Base-by-base conservation (phyloP, 148 eudicot species). In the Arbutus unedo region DNA sequence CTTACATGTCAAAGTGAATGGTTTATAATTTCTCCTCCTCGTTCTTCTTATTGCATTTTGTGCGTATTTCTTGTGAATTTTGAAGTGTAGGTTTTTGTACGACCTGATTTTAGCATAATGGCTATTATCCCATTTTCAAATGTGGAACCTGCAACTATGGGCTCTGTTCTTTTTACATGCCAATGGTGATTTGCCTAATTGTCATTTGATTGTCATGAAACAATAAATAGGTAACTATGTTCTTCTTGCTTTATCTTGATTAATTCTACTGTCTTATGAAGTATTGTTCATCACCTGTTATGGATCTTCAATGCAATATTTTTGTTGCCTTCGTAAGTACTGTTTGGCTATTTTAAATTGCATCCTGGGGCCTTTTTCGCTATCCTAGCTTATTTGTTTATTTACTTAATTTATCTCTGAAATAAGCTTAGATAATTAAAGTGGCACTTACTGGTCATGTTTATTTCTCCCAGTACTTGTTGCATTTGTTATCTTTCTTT, bases 21-120 rank as follows among this genome's bases (percentile, higher is more conserved):
- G 57, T 89, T 91, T 72, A 90, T 89, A 68, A 87, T 89, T 62
- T 91, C 92, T 47, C 86, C 89, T 41, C 85, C 91, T 49, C 90
- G 80, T 41, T 79, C 86, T 67, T 83, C 89, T 41, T 70, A 41
- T 47, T 70, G 44, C 38, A 1, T 31, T 31, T n/a, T 55, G n/a
- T 57, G 38, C 38, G 1, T 1, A 31, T 60, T 25, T 60, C 67
- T 60, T 60, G 67, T 60, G 67, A 21, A n/a, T 60, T 59, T 60
- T 60, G n/a, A n/a, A 0, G 25, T 25, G 31, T 21, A n/a, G 31
- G 31, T 60, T n/a, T 60, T 60, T 4, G 13, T 60, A 31, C 25
- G 3, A 60, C 43, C 11, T 66, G 71, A 25, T 66, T 62, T 21
- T 66, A 31, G 71, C 41, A 31, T 66, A 4, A 25, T 11, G 16